Base-by-base conservation (phyloP, 1,139 yeast species). In the Blastobotrys ciferrii region DNA sequence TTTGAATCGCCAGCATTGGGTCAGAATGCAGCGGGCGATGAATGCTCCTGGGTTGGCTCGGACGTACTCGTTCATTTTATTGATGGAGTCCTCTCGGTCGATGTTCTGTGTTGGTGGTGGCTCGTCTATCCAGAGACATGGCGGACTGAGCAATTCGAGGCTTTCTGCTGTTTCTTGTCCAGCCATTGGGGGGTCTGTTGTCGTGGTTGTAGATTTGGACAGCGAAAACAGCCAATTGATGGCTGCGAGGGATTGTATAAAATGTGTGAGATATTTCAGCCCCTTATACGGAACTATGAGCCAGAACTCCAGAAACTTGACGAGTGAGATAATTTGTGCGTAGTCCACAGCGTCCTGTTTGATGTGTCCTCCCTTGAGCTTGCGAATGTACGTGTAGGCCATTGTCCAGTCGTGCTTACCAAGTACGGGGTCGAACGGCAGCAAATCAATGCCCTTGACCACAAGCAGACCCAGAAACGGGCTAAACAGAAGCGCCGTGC, bases 21-120 rank as follows among this genome's bases (percentile, higher is more conserved):
- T 32, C 9, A 42, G 19, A 19, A 42, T 23, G 23, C 45, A 42
- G 12, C 39, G 45, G 19, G 45, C 45, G 18, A 42, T 33, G 19
- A 42, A 30, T 12, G 45, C 45, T 7, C 45, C 45, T 2, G 45
- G 45, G 4, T 42, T 18, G 18, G 36, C 36, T 25, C 25, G 15
- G 30, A 32, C 45, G 13, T 13, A 39, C 23, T 31, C 17, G 14
- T 31, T 23, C 44, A 42, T 25, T 7, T 19, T 13, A n/a, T 12
- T 15, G 25, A 11, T 19, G 3, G 14, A 12, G 5, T 18, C 40
- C 13, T 36, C 14, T 14, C 12, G 37, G 37, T 14, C n/a, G n/a
- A n/a, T n/a, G n/a, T n/a, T n/a, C n/a, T n/a, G n/a, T n/a, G n/a
- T n/a, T n/a, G n/a, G n/a, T n/a, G n/a, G n/a, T n/a, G n/a, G n/a